Evolutionary conservation across 495 filamentous ascomycete species (phyloP).

Genomic region (Aspergillus ostianus): DNA sequence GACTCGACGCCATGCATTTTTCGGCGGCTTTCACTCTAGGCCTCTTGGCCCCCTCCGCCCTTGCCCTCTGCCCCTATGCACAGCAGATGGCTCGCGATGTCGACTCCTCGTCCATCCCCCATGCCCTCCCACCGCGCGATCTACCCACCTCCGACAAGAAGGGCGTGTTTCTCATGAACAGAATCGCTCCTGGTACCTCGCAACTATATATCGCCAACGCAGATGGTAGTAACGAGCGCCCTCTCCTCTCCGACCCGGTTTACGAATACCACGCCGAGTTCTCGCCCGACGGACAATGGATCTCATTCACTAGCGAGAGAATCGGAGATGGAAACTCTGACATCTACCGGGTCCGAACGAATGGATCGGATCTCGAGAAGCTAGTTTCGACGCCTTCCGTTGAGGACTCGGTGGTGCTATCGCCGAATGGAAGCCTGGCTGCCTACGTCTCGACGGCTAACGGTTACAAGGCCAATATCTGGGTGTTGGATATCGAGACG

Average conservation of each 20-base stretch:
- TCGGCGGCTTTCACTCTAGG: too few species aligned
- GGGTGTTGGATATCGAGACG: constrained; percentile 27
- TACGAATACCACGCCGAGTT: constrained; percentile 39
- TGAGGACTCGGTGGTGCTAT: constrained; percentile 28
- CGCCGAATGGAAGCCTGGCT: constrained; percentile 25
- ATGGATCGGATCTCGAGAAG: constrained; percentile 26
- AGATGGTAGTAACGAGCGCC: constrained; percentile 31
- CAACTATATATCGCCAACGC: constrained; percentile 32
- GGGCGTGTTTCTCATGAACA: constrained; percentile 33
- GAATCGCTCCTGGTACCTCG: constrained; percentile 32
- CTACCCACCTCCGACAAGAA: constrained; percentile 12
- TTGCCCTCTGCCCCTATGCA: too few species aligned
- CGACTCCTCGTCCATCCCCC: too few species aligned
- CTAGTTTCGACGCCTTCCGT: constrained; percentile 22
- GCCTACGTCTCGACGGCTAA: constrained; percentile 30
- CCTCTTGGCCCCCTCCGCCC: too few species aligned
- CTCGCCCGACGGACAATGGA: constrained; percentile 32
- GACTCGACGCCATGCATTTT: too few species aligned
- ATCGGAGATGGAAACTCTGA: constrained; percentile 32
- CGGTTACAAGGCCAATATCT: constrained; percentile 25
- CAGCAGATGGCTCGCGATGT: too few species aligned
- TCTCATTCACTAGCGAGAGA: constrained; percentile 30
- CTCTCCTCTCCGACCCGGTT: constrained; percentile 24
- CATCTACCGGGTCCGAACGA: constrained; percentile 27
- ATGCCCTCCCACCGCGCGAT: too few species aligned